These are phyloP conservation scores for Lumnitzera littorea DNA, from an alignment of 345 rosid species.

Conservation along the genomic window DNA sequence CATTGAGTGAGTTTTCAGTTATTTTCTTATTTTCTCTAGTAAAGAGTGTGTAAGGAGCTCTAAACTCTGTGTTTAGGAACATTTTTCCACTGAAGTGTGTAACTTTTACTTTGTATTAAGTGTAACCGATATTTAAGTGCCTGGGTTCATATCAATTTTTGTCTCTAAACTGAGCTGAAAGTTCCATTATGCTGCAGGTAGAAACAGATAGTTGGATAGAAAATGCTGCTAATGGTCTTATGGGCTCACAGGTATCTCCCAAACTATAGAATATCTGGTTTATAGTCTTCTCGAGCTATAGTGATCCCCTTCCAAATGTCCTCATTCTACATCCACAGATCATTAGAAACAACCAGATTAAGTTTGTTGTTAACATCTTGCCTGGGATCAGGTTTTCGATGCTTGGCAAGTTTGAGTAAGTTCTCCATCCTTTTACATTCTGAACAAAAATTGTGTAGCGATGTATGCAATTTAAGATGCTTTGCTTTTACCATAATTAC, in stretches of 20 bases:
- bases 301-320: too few relatives aligned
- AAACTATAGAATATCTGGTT: constrained; percentile 1
- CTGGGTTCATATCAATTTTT: not conserved
- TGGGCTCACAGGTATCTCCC: constrained; percentile 72
- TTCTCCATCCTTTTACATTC: not conserved
- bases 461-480: not conserved
- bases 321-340: constrained; percentile 24
- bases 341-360: constrained; percentile 46
- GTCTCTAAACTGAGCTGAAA: not conserved
- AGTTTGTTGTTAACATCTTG: constrained; percentile 60
- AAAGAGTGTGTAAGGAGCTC: too few relatives aligned
- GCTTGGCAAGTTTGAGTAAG: constrained; percentile 69
- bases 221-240: constrained; percentile 88
- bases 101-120: not conserved
- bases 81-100: too few relatives aligned
- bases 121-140: too few relatives aligned
- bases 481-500: not conserved
- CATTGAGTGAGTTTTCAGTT: too few relatives aligned
- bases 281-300: constrained; percentile 3
- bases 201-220: constrained; percentile 96
- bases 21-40: too few relatives aligned
- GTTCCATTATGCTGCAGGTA: constrained; percentile 28
- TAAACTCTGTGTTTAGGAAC: too few relatives aligned
- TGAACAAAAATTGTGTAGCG: too few relatives aligned
- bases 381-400: constrained; percentile 83